A percentile compares a stretch with the other conserved stretches of the same genome.
These are phyloP conservation scores for Aaosphaeria pasadenensis DNA, from an alignment of 2,329 filamentous ascomycete species.

Conservation along the genomic window DNA sequence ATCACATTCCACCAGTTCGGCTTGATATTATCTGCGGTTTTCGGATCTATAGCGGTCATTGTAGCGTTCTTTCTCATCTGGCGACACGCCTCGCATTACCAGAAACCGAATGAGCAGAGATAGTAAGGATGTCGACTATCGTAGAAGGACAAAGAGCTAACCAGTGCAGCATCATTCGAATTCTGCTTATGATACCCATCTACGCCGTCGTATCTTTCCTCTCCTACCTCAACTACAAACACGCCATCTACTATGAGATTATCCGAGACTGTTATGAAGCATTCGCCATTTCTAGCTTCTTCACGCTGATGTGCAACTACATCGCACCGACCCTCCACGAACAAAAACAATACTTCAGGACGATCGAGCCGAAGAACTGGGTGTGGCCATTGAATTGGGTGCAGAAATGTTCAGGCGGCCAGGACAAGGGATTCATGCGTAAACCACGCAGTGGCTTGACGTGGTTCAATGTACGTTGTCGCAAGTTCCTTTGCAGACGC, in stretches of 20 bases:
- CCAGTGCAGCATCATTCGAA: slow-evolving; percentile 69
- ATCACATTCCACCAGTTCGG: slow-evolving; percentile 58
- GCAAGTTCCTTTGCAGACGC: background rate
- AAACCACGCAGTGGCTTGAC: slow-evolving; percentile 78
- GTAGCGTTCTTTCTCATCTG: slow-evolving; percentile 55
- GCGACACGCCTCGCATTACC: slow-evolving; percentile 59
- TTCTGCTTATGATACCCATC: slow-evolving; percentile 83
- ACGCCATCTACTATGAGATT: slow-evolving; percentile 78
- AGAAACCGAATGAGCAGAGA: slow-evolving; percentile 58
- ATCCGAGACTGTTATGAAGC: slow-evolving; percentile 85
- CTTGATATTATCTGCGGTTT: slow-evolving; percentile 52
- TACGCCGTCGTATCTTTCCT: slow-evolving; percentile 74
- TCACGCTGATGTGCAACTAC: slow-evolving; percentile 78
- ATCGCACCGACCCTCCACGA: slow-evolving; percentile 72
- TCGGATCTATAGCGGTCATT: slow-evolving; percentile 50
- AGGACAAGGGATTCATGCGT: slow-evolving; percentile 64
- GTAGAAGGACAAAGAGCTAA: slow-evolving; percentile 11
- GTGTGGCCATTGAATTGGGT: slow-evolving; percentile 70
- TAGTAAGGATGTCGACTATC: slow-evolving; percentile 44
- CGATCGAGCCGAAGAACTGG: slow-evolving; percentile 68
- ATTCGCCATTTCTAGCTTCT: slow-evolving; percentile 84
- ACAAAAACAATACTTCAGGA: slow-evolving; percentile 79
- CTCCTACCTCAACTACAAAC: slow-evolving; percentile 69
- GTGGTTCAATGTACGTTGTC: slow-evolving; percentile 70
- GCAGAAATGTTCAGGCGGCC: slow-evolving; percentile 66